Evolutionary conservation across 148 eudicot species (phyloP).

Genomic region (Nepenthes gracilis): DNA sequence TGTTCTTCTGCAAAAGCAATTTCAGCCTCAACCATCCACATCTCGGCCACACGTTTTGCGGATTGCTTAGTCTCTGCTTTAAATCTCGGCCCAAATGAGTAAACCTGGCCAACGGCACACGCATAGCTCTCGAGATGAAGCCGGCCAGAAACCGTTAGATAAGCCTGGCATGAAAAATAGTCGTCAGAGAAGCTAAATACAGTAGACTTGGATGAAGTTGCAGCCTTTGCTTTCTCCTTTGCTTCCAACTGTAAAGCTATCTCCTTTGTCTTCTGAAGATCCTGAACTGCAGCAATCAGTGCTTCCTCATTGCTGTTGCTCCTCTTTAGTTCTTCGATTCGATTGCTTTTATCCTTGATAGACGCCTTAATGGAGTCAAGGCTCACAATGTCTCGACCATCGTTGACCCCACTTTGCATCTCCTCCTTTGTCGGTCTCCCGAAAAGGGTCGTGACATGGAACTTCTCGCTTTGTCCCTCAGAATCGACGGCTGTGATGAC

Average conservation of each 20-base stretch:
- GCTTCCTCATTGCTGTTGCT: conserved; percentile 72
- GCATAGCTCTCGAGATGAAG: conserved; percentile 92
- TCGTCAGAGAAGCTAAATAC: conserved; percentile 31
- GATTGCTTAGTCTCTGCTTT: conserved; percentile 51
- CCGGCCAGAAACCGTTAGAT: conserved; percentile 60
- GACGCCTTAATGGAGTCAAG: conserved; percentile 53
- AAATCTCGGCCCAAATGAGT: conserved; percentile 86
- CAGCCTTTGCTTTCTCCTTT: conserved; percentile 29
- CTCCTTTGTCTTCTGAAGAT: conserved; percentile 53
- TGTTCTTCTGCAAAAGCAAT: conserved; percentile 82
- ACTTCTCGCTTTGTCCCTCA: conserved; percentile 51
- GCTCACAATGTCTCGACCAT: conserved; percentile 18
- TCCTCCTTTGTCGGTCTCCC: conserved; percentile 11
- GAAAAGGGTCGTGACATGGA: conserved; percentile 56
- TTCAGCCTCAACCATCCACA: conserved; percentile 89
- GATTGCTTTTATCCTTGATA: conserved; percentile 40
- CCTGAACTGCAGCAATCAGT: conserved; percentile 54
- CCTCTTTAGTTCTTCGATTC: conserved; percentile 60
- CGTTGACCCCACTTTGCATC: conserved; percentile 2
- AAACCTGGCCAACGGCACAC: conserved; percentile 83
- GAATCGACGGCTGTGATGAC: conserved; percentile 55
- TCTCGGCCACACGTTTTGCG: conserved; percentile 56
- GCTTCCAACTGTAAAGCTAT: conserved; percentile 45
- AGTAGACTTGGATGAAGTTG: conserved; percentile 9
- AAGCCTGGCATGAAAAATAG: conserved; percentile 61